A percentile compares a stretch with the other conserved stretches of the same genome.
phyloP scores from a whole-genome alignment of 495 filamentous ascomycete species.

The Penicillium pulvis region DNA sequence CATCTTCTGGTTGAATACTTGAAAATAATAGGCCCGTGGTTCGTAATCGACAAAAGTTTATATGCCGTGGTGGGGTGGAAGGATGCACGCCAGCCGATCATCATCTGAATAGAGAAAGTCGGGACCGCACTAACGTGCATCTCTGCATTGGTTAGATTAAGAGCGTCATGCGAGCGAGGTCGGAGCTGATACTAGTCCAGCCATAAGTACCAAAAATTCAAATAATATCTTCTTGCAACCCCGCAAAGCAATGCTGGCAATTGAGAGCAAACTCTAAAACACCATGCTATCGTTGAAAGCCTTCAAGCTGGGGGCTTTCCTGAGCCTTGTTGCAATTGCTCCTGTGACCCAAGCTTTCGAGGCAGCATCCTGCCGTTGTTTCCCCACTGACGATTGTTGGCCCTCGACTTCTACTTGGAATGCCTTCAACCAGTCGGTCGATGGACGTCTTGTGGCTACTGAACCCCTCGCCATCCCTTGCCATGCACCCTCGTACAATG shows the following conservation, averaged over 20 bases:
- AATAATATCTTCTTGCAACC: too few relatives aligned
- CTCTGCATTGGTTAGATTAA: not conserved
- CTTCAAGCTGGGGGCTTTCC: conserved; percentile 3
- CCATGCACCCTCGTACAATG: conserved; percentile 44
- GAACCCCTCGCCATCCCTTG: conserved; percentile 48
- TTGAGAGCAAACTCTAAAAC: not conserved
- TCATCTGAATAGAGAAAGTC: conserved; percentile 3
- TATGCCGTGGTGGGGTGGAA: too few relatives aligned
- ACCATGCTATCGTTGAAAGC: not conserved
- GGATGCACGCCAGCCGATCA: not conserved
- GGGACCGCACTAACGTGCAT: not conserved
- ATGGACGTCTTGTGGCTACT: conserved; percentile 47
- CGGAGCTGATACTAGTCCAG: too few relatives aligned
- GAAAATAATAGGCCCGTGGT: too few relatives aligned
- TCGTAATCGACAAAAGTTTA: too few relatives aligned
- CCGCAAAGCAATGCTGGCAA: too few relatives aligned
- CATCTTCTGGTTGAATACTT: too few relatives aligned
- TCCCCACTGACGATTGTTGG: conserved; percentile 49
- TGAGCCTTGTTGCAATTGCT: not conserved
- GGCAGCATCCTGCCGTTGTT: conserved; percentile 26
- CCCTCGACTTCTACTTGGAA: conserved; percentile 42
- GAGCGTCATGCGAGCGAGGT: too few relatives aligned
- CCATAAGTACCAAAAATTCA: too few relatives aligned
- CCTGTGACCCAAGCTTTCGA: not conserved
- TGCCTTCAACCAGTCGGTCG: conserved; percentile 43